Conservation (phyloP, 2,329 filamentous ascomycete genomes). For the Diplocarpon mali region DNA sequence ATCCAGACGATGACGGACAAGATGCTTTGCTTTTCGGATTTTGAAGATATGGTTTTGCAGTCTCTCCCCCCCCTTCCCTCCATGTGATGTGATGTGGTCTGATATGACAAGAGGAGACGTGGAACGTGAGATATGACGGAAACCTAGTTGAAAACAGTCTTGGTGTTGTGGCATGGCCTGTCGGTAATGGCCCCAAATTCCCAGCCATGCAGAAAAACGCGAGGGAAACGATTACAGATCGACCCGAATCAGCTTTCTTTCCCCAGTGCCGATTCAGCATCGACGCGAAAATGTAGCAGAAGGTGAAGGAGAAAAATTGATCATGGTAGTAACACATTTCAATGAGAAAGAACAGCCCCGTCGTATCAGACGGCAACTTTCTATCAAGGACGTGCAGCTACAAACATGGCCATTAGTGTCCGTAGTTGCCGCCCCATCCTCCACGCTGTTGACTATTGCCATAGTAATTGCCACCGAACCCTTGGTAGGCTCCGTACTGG, state of each 20-base stretch:
- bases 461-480: constrained; percentile 30
- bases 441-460: constrained; percentile 33
- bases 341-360: constrained; percentile 20
- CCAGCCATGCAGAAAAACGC: background rate
- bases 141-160: constrained; percentile 6
- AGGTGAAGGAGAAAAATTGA: constrained; percentile 4
- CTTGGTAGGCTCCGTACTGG: constrained; percentile 35
- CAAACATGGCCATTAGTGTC: constrained; percentile 24
- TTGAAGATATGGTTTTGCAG: background rate
- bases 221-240: constrained; percentile 5
- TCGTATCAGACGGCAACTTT: constrained; percentile 15
- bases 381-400: constrained; percentile 22
- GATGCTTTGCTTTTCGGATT: constrained; percentile 1
- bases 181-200: background rate
- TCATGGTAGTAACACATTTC: constrained; percentile 26
- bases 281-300: constrained; percentile 3
- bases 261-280: background rate
- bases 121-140: background rate
- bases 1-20: constrained; percentile 2
- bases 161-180: background rate
- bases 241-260: constrained; percentile 3
- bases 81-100: background rate
- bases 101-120: background rate
- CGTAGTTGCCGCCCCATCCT: constrained; percentile 39
- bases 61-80: background rate